Percentiles rank a stretch among this genome's conserved stretches.
Evolutionary conservation across 2,329 filamentous ascomycete species (phyloP).

Genomic region (Fusarium citri): DNA sequence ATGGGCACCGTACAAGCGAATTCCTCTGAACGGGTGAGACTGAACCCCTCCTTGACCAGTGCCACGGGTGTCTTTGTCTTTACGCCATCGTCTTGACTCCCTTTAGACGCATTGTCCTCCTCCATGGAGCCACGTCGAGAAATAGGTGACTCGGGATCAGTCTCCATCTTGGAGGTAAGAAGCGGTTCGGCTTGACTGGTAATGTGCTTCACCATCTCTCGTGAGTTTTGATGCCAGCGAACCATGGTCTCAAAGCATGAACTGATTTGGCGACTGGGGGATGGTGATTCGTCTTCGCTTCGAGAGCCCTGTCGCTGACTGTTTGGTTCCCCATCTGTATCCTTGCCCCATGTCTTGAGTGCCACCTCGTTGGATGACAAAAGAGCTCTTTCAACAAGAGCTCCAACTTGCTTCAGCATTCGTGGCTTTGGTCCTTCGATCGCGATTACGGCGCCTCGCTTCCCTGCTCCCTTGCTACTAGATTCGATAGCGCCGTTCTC

Average conservation of each 20-base stretch:
- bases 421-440: constrained; percentile 77
- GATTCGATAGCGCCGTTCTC: constrained; percentile 62
- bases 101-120: constrained; percentile 6
- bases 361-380: constrained; percentile 54
- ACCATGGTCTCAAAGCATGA: constrained; percentile 76
- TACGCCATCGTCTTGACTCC: constrained; percentile 16
- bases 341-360: constrained; percentile 59
- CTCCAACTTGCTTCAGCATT: constrained; percentile 68
- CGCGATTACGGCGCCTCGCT: constrained; percentile 83
- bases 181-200: constrained; percentile 45
- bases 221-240: constrained; percentile 80
- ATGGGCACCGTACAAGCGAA: constrained; percentile 82
- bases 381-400: constrained; percentile 74
- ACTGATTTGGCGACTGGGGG: constrained; percentile 57
- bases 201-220: constrained; percentile 71
- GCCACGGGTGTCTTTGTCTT: constrained; percentile 71
- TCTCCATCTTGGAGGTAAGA: constrained; percentile 15
- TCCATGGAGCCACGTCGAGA: constrained; percentile 27
- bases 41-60: constrained; percentile 81
- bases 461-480: constrained; percentile 50
- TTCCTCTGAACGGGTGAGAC: constrained; percentile 80
- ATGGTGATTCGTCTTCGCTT: constrained; percentile 26
- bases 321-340: constrained; percentile 36
- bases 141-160: constrained; percentile 11
- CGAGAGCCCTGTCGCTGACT: constrained; percentile 20